Percentiles rank a stretch among this genome's conserved stretches.
phyloP scores from a whole-genome alignment of 2,329 filamentous ascomycete species.

The Phoma sp. region DNA sequence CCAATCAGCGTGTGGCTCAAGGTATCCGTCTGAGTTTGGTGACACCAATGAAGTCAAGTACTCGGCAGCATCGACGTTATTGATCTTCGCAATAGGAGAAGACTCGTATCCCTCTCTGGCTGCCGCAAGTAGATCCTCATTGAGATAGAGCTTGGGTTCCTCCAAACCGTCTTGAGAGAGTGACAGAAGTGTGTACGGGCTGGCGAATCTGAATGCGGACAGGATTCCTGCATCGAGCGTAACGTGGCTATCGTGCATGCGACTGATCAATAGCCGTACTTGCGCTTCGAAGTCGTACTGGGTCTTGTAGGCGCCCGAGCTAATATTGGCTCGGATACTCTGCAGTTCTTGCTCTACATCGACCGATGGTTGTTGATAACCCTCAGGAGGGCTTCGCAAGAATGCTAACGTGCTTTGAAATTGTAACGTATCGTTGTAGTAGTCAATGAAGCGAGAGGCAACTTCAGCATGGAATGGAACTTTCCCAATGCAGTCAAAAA shows the following conservation, averaged over 20 bases:
- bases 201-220: constrained; percentile 32
- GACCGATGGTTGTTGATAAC: constrained; percentile 51
- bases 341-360: constrained; percentile 41
- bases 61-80: constrained; percentile 30
- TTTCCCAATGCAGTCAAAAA: constrained; percentile 15
- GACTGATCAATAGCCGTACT: constrained; percentile 37
- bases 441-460: constrained; percentile 52
- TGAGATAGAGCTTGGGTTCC: constrained; percentile 43
- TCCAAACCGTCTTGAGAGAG: constrained; percentile 32
- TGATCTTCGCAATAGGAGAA: constrained; percentile 35
- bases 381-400: constrained; percentile 48
- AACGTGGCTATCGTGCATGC: constrained; percentile 44
- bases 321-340: constrained; percentile 33
- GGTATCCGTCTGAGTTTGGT: constrained; percentile 42
- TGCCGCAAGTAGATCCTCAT: constrained; percentile 31
- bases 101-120: constrained; percentile 28
- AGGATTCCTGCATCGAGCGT: constrained; percentile 33
- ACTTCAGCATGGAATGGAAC: constrained; percentile 56
- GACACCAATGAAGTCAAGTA: constrained; percentile 30
- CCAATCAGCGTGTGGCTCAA: constrained; percentile 53
- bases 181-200: constrained; percentile 32
- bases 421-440: constrained; percentile 54
- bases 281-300: constrained; percentile 51
- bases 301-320: constrained; percentile 37
- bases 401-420: constrained; percentile 54